A percentile compares a stretch with the other conserved stretches of the same genome.
Conservation (phyloP, 352 stramenopile genomes). For the Pythium volutum region DNA sequence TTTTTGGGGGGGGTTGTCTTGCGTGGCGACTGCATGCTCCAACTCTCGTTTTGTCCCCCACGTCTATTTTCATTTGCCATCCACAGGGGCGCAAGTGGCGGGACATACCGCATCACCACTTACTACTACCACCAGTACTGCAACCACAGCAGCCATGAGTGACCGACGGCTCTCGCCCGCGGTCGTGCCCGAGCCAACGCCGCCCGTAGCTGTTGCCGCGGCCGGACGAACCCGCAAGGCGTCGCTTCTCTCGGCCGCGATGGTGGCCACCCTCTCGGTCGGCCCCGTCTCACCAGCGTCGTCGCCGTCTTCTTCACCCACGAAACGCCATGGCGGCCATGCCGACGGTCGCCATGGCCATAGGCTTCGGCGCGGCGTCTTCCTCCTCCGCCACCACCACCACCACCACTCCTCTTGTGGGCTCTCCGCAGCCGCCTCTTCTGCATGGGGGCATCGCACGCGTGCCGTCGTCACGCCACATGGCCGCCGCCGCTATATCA, state of each 20-base stretch:
- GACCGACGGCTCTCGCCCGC: conserved; percentile 5
- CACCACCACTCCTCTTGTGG: no score
- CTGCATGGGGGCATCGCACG: no score
- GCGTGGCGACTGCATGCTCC: no score
- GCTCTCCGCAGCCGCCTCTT: no score
- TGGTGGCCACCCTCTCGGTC: neutral
- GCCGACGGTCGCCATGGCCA: conserved; percentile 1
- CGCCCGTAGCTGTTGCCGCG: neutral
- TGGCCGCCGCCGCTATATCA: neutral
- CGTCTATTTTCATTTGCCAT: neutral
- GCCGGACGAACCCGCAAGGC: neutral
- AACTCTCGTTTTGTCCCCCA: neutral
- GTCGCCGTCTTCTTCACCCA: no score
- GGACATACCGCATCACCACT: no score
- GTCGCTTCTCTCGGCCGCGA: conserved; percentile 7
- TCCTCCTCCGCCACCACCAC: no score
- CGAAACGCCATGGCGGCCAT: neutral
- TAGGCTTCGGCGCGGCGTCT: no score
- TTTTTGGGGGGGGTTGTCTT: no score
- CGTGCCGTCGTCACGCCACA: conserved; percentile 3
- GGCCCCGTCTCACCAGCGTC: neutral
- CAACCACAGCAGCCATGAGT: neutral
- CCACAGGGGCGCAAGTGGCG: no score
- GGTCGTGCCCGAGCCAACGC: neutral
- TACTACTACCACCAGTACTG: no score